Evolutionary conservation across 148 eudicot species (phyloP), one percentile per base, ranked within the genome.

Genomic region (Rhododendron kiyosumense): DNA sequence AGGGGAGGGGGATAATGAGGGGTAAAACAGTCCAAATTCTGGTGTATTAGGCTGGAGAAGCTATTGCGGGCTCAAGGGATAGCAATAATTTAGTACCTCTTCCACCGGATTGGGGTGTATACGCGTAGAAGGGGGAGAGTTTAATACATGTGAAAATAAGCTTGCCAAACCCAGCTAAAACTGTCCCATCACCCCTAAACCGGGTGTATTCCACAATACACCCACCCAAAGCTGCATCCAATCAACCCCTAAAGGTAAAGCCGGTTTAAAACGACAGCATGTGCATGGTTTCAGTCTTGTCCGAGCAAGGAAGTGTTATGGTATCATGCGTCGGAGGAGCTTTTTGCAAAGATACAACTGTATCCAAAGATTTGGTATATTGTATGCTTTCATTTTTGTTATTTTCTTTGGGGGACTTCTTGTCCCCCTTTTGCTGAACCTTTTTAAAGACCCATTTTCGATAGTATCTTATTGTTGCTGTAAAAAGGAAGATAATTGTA

Each of bases 201-300:
- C 32, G 32, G 32, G 32, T 32, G 32, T 32, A 32, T 32, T 32
- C 32, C 0, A 32, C 32, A 32, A 32, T 32, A 32, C 32, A 1
- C 32, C 32, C 32, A 32, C 32, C 32, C 32, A 32, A 32, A 32
- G 1, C 32, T 32, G 32, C 32, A 32, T 32, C 32, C 32, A 32
- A 32, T 32, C 32, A 1, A 32, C 32, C 32, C 32, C 1, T n/a
- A n/a, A 91, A 90, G 95, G 98, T 73, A 91, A 82, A 89, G 94
- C 88, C 79, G 96, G 98, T 87, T 91, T 93, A 43, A 97, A 95
- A 90, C 93, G 96, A 79, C 98, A 97, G 85, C 98, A 97, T 89
- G 98, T 97, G 87, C 98, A 97, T 84, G 91, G 96, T 84, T 94
- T 98, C 88, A 91, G 89, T 78, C 36, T 97, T 82, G 99, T 97